Conservation (phyloP, 805 yeast genomes). For the Suhomyces canberraensis region DNA sequence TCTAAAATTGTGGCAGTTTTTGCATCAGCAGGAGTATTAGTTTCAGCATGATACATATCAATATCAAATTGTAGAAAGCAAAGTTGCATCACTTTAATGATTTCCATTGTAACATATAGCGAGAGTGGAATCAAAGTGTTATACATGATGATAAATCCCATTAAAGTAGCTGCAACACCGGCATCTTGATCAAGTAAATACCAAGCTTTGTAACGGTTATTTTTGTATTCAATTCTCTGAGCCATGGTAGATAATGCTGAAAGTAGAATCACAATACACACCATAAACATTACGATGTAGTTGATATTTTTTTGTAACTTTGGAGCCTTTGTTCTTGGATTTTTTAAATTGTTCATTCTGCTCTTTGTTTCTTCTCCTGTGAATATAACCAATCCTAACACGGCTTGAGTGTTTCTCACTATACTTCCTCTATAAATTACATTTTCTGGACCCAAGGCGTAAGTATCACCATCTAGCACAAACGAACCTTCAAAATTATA, state of each 20-base stretch:
- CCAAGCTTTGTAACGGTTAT: constrained; percentile 53
- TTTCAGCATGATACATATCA: constrained; percentile 85
- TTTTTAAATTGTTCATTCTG: constrained; percentile 88
- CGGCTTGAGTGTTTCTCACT: constrained; percentile 73
- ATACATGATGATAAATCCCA: constrained; percentile 97
- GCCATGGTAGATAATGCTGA: constrained; percentile 83
- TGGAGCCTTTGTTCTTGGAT: constrained; percentile 91
- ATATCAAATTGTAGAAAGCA: constrained; percentile 81
- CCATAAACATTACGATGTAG: constrained; percentile 83
- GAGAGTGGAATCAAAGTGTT: constrained; percentile 95
- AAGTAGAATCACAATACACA: constrained; percentile 66
- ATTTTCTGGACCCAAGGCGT: constrained; percentile 75
- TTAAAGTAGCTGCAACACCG: constrained; percentile 82
- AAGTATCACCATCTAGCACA: constrained; percentile 32
- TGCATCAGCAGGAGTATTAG: constrained; percentile 91
- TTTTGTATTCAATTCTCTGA: constrained; percentile 51
- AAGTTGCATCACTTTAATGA: constrained; percentile 86
- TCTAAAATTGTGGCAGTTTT: constrained; percentile 94
- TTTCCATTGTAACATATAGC: constrained; percentile 93
- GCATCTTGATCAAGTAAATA: constrained; percentile 71
- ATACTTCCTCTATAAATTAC: constrained; percentile 90
- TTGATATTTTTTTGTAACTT: constrained; percentile 82
- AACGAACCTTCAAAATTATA: constrained; percentile 87
- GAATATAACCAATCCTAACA: constrained; percentile 80
- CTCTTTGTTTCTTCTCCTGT: constrained; percentile 96